A percentile compares a stretch with the other conserved stretches of the same genome.
Evolutionary conservation across 2,329 filamentous ascomycete genomes (phyloP).

Genomic region (Aureobasidium sp.): DNA sequence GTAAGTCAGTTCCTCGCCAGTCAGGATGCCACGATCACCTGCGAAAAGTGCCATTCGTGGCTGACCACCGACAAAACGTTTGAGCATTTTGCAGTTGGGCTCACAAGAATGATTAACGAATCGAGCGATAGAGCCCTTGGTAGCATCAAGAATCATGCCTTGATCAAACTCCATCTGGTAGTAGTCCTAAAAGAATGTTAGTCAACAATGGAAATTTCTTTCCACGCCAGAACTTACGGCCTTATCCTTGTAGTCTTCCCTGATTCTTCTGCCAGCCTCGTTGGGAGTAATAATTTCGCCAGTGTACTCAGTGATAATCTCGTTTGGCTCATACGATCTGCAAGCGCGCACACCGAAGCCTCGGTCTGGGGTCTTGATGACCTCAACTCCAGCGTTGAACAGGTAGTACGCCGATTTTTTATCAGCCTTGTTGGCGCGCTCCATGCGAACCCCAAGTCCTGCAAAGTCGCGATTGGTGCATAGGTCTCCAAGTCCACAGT

Average conservation of each 20-base stretch:
- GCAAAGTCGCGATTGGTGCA: conserved; percentile 89
- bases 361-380: conserved; percentile 80
- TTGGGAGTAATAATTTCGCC: conserved; percentile 95
- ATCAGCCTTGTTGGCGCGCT: conserved; percentile 30
- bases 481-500: conserved; percentile 71
- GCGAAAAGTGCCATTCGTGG: conserved; percentile 96
- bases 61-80: conserved; percentile 90
- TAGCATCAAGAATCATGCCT: conserved; percentile 97
- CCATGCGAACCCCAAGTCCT: conserved; percentile 65
- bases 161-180: conserved; percentile 99
- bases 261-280: conserved; percentile 91
- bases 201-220: neutral
- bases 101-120: conserved; percentile 98
- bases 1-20: conserved; percentile 92
- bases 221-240: conserved; percentile 53
- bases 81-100: conserved; percentile 92
- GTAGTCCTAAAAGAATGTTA: conserved; percentile 60
- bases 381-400: conserved; percentile 89
- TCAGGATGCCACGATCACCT: conserved; percentile 81
- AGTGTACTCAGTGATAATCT: conserved; percentile 98
- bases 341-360: conserved; percentile 90
- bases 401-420: conserved; percentile 53
- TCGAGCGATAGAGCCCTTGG: conserved; percentile 87
- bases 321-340: conserved; percentile 75
- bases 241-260: conserved; percentile 85